Evolutionary conservation across 768 basidiomycete genomes (phyloP), one percentile per base, ranked within the genome.

Genomic region (Pleurotus djamor): DNA sequence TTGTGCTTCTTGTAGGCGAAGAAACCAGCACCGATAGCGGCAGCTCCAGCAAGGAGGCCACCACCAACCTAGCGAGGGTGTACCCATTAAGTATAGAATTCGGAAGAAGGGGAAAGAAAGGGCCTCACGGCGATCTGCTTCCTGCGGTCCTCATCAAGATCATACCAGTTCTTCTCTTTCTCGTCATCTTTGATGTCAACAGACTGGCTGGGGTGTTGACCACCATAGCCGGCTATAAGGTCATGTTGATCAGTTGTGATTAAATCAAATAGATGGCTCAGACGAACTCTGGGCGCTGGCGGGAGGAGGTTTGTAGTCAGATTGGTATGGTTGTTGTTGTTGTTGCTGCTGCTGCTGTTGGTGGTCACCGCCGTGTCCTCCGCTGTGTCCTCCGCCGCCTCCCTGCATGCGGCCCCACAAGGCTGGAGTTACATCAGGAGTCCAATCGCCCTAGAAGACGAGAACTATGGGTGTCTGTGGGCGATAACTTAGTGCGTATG

Each of bases 381-480:
- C 21, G 21, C 21, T 3, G 21, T 28, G 21, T 28, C 50, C 21
- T 33, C 60, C 49, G 44, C 65, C 65, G 8, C 63, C 58, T 33
- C 74, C 79, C 17, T 73, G 72, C 28, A 84, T 57, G 47, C 76
- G 79, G 48, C 83, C 87, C 89, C 88, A 91, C 35, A 91, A 77
- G 8, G 87, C 86, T 38, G 89, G 88, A 1, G 83, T 83, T 10
- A 71, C 60, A 3, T 75, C 62, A 4, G 91, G 91, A 28, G 84
- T 70, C 91, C 91, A 92, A 63, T 89, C 87, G 32, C 76, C 62
- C 88, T 91, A 64, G 12, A 17, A 41, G 35, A 48, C n/a, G 54
- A 48, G 14, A 49, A 58, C 16, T 21, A 52, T 48, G 17, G 7
- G 34, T 21, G 8, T 48, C 38, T n/a, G 36, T 12, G 44, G 13